Evolutionary conservation across 169 alveolate species (phyloP), one percentile per base, ranked within the genome.

Genomic region (Plasmodium berghei): DNA sequence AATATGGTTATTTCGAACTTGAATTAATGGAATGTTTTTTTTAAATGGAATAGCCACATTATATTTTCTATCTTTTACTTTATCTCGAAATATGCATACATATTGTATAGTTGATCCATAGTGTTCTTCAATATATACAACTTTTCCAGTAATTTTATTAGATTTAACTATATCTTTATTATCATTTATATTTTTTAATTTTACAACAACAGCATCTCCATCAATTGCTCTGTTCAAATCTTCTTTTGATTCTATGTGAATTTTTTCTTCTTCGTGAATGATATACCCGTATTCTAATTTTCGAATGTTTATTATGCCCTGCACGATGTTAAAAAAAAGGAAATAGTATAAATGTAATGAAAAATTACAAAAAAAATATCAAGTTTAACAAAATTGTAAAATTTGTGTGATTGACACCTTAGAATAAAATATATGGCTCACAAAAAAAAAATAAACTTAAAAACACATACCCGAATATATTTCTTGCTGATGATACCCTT

Each of bases 181-280:
- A 10, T 16, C 46, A 2, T 9, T 54, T 14, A n/a, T 16, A 24
- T 40, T 42, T 2, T 67, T 69, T 64, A 97, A 61, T 56, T 97
- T 93, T n/a, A 97, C 87, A 52, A 97, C 98, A 18, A 97, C 98
- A 20, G 94, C 86, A 91, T 97, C 99, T 28, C 98, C 98, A 86
- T 96, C 96, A 59, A 97, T 83, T 59, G 97, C 97, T 89, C 99
- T 93, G 88, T 97, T 97, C 88, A 94, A 73, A 86, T 96, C 86
- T 14, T 28, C 56, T 56, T 83, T 83, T 10, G 86, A 67, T 49
- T 22, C 42, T 5, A 83, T 83, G 26, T 83, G 90, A 9, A 83
- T 28, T 52, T 83, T 67, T 16, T 10, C 1, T 46, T 70, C 59
- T 48, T 83, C 49, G 61, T 49, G 56, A 10, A 69, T 3, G 49